These are phyloP conservation scores for Ephemerocybe angulata DNA, from an alignment of 768 basidiomycete species.

Conservation along the genomic window DNA sequence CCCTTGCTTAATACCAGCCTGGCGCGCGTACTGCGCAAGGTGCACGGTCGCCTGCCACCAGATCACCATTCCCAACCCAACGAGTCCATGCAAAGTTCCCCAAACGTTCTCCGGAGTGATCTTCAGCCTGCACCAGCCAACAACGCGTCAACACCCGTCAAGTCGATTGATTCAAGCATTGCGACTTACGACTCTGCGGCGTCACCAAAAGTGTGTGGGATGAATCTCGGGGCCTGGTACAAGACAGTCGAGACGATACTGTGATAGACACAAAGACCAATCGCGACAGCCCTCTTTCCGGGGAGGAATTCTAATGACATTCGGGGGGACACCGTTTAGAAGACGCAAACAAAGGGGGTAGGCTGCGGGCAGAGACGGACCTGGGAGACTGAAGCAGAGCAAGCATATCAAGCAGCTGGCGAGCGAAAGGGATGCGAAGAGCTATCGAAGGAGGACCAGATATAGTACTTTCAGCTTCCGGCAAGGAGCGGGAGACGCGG, in stretches of 20 bases:
- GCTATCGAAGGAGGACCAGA: slow-evolving; percentile 31
- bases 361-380: slow-evolving; percentile 45
- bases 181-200: slow-evolving; percentile 55
- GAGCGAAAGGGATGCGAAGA: slow-evolving; percentile 63
- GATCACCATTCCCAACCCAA: slow-evolving; percentile 66
- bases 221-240: slow-evolving; percentile 73
- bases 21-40: slow-evolving; percentile 40
- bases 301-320: slow-evolving; percentile 67
- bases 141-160: neutral
- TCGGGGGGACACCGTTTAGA: neutral
- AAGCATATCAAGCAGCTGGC: slow-evolving; percentile 59
- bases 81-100: slow-evolving; percentile 67
- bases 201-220: slow-evolving; percentile 67
- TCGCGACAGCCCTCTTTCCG: slow-evolving; percentile 79
- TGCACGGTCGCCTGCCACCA: slow-evolving; percentile 83
- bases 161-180: neutral
- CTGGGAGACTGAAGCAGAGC: slow-evolving; percentile 70
- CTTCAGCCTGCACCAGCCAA: slow-evolving; percentile 38
- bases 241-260: slow-evolving; percentile 68
- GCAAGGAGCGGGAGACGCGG: neutral
- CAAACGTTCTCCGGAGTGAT: slow-evolving; percentile 71
- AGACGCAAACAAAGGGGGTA: neutral
- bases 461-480: neutral
- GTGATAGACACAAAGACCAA: slow-evolving; percentile 75
- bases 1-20: slow-evolving; percentile 5